Percentiles rank a stretch among this genome's conserved stretches.
These are phyloP conservation scores for Fusarium xylarioides DNA, from an alignment of 2,329 filamentous ascomycete species.

Conservation along the genomic window DNA sequence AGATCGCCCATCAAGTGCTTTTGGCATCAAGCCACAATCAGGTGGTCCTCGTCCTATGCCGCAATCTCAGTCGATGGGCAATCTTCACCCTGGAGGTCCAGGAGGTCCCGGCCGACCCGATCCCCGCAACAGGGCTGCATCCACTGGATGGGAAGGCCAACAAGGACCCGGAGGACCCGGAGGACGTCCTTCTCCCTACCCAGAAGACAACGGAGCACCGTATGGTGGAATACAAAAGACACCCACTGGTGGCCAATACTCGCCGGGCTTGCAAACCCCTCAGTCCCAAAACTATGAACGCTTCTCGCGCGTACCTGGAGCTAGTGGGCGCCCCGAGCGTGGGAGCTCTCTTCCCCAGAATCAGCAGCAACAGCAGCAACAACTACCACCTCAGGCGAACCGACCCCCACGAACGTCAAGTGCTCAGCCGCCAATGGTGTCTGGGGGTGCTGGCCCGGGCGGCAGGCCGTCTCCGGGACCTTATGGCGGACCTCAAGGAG, in stretches of 20 bases:
- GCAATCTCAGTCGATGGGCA: conserved; percentile 56
- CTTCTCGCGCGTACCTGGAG: conserved; percentile 46
- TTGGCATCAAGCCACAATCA: conserved; percentile 61
- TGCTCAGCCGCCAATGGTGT: conserved; percentile 32
- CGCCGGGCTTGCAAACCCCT: conserved; percentile 34
- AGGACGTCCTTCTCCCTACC: conserved; percentile 39
- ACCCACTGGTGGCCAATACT: conserved; percentile 36
- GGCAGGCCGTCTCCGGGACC: conserved; percentile 39
- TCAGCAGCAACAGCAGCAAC: conserved; percentile 23
- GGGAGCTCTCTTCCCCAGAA: conserved; percentile 46
- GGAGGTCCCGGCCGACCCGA: conserved; percentile 49
- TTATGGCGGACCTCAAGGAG: conserved; percentile 27
- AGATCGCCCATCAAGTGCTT: conserved; percentile 61
- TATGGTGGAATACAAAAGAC: conserved; percentile 45
- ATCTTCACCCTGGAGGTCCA: conserved; percentile 53
- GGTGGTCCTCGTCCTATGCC: conserved; percentile 50
- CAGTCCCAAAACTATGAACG: conserved; percentile 42
- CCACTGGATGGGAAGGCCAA: conserved; percentile 55
- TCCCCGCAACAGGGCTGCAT: conserved; percentile 54
- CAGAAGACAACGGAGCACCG: conserved; percentile 38
- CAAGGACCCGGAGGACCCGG: conserved; percentile 31
- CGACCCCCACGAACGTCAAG: conserved; percentile 39
- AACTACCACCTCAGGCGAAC: conserved; percentile 9
- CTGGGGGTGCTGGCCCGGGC: conserved; percentile 29
- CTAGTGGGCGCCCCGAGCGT: conserved; percentile 45